phyloP scores from a whole-genome alignment of 495 filamentous ascomycete genomes.

The Aspergillus cavernicola region DNA sequence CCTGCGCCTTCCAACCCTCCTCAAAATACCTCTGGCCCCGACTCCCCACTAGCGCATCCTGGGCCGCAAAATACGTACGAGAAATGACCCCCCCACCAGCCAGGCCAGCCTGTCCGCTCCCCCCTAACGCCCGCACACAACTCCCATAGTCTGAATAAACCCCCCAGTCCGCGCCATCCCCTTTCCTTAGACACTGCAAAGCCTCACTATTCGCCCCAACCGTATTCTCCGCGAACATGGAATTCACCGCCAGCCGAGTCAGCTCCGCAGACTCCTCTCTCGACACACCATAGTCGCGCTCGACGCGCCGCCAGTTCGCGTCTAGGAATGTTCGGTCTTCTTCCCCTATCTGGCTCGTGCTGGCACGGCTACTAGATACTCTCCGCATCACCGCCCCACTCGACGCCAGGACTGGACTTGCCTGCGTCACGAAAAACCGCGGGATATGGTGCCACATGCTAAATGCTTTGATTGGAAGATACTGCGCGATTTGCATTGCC shows the following conservation, averaged over 20 bases:
- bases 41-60: slow-evolving; percentile 29
- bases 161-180: slow-evolving; percentile 21
- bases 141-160: slow-evolving; percentile 27
- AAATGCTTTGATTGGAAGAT: slow-evolving; percentile 26
- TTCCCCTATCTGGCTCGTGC: not conserved
- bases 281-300: slow-evolving; percentile 19
- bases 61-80: slow-evolving; percentile 24
- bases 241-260: slow-evolving; percentile 10
- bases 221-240: slow-evolving; percentile 26
- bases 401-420: slow-evolving; percentile 17
- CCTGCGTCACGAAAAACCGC: slow-evolving; percentile 29
- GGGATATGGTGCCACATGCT: slow-evolving; percentile 32
- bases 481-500: slow-evolving; percentile 24
- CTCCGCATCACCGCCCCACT: slow-evolving; percentile 20
- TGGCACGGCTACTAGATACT: slow-evolving; percentile 2
- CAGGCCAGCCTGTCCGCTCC: not conserved
- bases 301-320: slow-evolving; percentile 16
- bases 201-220: slow-evolving; percentile 34
- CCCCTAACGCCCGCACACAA: slow-evolving; percentile 19
- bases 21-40: slow-evolving; percentile 31
- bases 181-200: slow-evolving; percentile 28
- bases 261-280: slow-evolving; percentile 22
- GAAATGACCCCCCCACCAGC: slow-evolving; percentile 11
- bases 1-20: slow-evolving; percentile 23
- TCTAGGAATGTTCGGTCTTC: slow-evolving; percentile 8